phyloP scores from a whole-genome alignment of 2,329 filamentous ascomycete species.

The Penicillium sp. region DNA sequence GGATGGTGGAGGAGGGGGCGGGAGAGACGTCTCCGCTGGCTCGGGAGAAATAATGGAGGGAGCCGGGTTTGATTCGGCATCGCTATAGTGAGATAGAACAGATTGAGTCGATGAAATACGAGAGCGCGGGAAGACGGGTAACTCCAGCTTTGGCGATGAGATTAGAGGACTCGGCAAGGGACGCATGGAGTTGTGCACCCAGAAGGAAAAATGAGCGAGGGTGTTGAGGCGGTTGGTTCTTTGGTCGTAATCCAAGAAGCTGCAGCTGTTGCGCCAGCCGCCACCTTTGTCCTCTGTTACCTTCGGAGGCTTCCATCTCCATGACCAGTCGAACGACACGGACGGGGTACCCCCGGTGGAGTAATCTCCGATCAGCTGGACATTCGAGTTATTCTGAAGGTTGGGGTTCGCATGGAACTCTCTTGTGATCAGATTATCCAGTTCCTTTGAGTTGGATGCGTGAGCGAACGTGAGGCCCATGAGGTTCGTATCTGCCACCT shows the following conservation, averaged over 20 bases:
- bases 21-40: constrained; percentile 20
- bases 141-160: constrained; percentile 69
- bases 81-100: constrained; percentile 76
- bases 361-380: constrained; percentile 91
- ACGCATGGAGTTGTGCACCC: constrained; percentile 69
- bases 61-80: constrained; percentile 55
- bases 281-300: constrained; percentile 74
- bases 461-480: constrained; percentile 90
- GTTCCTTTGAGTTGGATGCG: constrained; percentile 77
- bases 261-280: constrained; percentile 95
- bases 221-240: constrained; percentile 85
- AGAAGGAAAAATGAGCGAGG: constrained; percentile 90
- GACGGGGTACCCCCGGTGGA: constrained; percentile 77
- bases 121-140: constrained; percentile 70
- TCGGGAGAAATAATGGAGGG: constrained; percentile 34
- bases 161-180: constrained; percentile 55
- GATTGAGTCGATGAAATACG: constrained; percentile 85
- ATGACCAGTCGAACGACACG: constrained; percentile 89
- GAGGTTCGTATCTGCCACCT: constrained; percentile 68
- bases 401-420: constrained; percentile 98
- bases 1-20: constrained; percentile 20
- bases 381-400: constrained; percentile 93
- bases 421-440: constrained; percentile 89
- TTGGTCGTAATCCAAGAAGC: constrained; percentile 96
- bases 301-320: constrained; percentile 95